Conservation (phyloP, 2,329 filamentous ascomycete species). For the Podosphaera fusca region DNA sequence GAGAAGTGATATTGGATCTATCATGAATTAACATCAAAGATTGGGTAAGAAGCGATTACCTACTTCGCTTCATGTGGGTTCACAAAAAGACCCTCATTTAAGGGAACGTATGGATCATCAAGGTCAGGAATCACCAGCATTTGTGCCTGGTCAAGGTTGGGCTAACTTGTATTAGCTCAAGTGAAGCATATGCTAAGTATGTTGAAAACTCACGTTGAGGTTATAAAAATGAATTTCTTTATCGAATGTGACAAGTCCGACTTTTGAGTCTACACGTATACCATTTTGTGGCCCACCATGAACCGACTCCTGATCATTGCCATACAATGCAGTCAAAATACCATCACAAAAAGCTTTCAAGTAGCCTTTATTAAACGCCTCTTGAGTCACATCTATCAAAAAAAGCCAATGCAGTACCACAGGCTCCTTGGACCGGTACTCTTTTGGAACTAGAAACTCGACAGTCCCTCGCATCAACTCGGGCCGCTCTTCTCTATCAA, state of each 20-base stretch:
- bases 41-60: slow-evolving; percentile 7
- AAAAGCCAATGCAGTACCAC: slow-evolving; percentile 77
- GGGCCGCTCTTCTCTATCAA: slow-evolving; percentile 71
- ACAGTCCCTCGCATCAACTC: slow-evolving; percentile 83
- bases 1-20: slow-evolving; percentile 56
- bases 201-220: slow-evolving; percentile 39
- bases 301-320: slow-evolving; percentile 29
- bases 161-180: slow-evolving; percentile 20
- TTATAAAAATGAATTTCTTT: slow-evolving; percentile 98
- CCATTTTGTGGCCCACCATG: slow-evolving; percentile 26
- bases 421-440: slow-evolving; percentile 93
- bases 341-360: slow-evolving; percentile 78
- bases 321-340: slow-evolving; percentile 66
- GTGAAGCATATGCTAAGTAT: not conserved
- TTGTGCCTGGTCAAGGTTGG: slow-evolving; percentile 64
- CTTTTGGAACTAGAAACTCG: slow-evolving; percentile 89
- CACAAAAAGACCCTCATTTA: slow-evolving; percentile 81
- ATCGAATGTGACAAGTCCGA: slow-evolving; percentile 91
- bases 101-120: slow-evolving; percentile 83
- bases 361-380: slow-evolving; percentile 76
- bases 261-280: slow-evolving; percentile 58
- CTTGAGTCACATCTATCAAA: slow-evolving; percentile 78
- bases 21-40: not conserved
- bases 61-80: slow-evolving; percentile 76
- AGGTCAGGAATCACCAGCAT: slow-evolving; percentile 98